Evolutionary conservation across 2,329 filamentous ascomycete genomes (phyloP).

Genomic region (Cercospora zeina): DNA sequence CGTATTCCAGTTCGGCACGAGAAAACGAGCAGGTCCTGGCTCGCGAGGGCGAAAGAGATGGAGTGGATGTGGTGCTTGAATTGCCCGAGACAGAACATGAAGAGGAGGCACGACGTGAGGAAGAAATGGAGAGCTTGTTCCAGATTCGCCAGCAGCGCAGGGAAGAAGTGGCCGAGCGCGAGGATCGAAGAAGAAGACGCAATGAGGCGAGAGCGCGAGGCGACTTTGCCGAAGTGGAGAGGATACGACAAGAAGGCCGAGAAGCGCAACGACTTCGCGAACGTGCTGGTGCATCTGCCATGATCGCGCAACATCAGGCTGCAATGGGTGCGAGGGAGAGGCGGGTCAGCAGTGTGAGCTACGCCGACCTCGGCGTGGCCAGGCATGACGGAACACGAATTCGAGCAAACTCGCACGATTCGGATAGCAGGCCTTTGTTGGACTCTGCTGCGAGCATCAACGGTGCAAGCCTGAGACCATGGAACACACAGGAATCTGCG

Average conservation of each 20-base stretch:
- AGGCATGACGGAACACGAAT: slow-evolving; percentile 75
- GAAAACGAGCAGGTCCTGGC: slow-evolving; percentile 80
- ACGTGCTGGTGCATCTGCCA: slow-evolving; percentile 44
- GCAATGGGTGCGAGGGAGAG: slow-evolving; percentile 58
- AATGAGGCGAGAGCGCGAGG: slow-evolving; percentile 71
- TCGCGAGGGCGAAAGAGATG: slow-evolving; percentile 84
- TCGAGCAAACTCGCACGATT: slow-evolving; percentile 71
- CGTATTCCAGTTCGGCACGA: slow-evolving; percentile 72
- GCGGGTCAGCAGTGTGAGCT: slow-evolving; percentile 72
- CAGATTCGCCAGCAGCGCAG: slow-evolving; percentile 80
- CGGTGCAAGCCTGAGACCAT: slow-evolving; percentile 35
- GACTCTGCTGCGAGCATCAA: slow-evolving; percentile 69
- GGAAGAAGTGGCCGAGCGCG: slow-evolving; percentile 72
- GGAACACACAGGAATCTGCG: slow-evolving; percentile 30
- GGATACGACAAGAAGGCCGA: slow-evolving; percentile 59
- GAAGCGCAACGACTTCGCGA: slow-evolving; percentile 51
- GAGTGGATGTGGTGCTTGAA: slow-evolving; percentile 88
- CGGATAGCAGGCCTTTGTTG: slow-evolving; percentile 69
- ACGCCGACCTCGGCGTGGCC: slow-evolving; percentile 73
- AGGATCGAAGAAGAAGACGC: slow-evolving; percentile 68
- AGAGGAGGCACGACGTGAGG: slow-evolving; percentile 74
- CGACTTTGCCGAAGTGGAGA: slow-evolving; percentile 68
- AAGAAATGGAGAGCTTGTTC: slow-evolving; percentile 90
- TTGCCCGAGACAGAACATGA: slow-evolving; percentile 77
- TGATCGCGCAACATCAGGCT: slow-evolving; percentile 62